A percentile compares a stretch with the other conserved stretches of the same genome.
phyloP scores from a whole-genome alignment of 257 asterid genomes.

The Vinca minor region DNA sequence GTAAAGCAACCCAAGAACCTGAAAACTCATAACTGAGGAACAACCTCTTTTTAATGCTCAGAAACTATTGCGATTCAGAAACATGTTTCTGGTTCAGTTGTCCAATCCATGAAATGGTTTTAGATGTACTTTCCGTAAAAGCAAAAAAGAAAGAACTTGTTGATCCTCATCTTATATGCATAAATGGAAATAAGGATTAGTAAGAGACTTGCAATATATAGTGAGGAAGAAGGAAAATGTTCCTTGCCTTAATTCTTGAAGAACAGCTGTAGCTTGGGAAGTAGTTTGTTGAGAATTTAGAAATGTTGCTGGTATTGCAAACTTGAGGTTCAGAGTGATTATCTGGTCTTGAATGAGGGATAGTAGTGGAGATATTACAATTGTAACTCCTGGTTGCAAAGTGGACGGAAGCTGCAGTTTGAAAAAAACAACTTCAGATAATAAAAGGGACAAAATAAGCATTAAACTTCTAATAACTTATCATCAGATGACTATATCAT shows the following conservation, averaged over 20 bases:
- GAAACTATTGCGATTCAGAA: neutral
- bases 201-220: neutral
- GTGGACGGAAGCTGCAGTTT: conserved; percentile 83
- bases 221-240: conserved; percentile 11
- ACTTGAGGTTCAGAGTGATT: conserved; percentile 76
- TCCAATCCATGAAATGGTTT: neutral
- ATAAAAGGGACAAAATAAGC: conserved; percentile 4
- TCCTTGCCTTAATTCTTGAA: conserved; percentile 77
- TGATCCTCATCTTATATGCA: neutral
- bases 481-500: neutral
- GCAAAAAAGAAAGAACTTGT: neutral
- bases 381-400: conserved; percentile 74
- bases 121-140: neutral
- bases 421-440: conserved; percentile 10
- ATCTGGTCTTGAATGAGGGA: conserved; percentile 99
- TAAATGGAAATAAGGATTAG: neutral
- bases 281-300: conserved; percentile 87
- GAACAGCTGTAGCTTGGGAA: conserved; percentile 68
- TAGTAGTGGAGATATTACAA: conserved; percentile 91
- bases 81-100: neutral
- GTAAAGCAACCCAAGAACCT: neutral
- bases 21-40: neutral
- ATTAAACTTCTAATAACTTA: neutral
- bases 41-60: neutral
- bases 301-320: conserved; percentile 89